These are phyloP conservation scores for Dactylellina parvicollis DNA, from an alignment of 2,329 filamentous ascomycete species.

Conservation along the genomic window DNA sequence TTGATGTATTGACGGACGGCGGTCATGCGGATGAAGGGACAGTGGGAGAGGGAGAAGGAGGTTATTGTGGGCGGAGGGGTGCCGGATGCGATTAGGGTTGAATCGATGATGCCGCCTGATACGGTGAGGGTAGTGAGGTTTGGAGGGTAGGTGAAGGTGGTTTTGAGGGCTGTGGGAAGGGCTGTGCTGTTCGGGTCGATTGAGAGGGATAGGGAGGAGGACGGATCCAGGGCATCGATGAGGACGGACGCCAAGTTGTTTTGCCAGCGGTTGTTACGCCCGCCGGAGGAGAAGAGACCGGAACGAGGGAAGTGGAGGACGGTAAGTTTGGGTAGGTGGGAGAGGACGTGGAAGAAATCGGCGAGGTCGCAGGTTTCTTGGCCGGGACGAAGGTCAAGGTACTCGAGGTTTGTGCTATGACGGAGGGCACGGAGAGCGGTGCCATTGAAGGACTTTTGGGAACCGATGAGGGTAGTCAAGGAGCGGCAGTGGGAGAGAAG, in stretches of 20 bases:
- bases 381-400: conserved; percentile 57
- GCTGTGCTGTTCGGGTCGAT: conserved; percentile 7
- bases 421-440: conserved; percentile 37
- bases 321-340: conserved; percentile 54
- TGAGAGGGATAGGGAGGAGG: neutral
- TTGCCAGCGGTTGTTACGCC: conserved; percentile 15
- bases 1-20: conserved; percentile 54
- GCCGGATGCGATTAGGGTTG: conserved; percentile 55
- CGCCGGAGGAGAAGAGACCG: conserved; percentile 22
- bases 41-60: conserved; percentile 56
- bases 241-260: conserved; percentile 53
- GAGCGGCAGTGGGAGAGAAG: conserved; percentile 56
- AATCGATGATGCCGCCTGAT: conserved; percentile 55
- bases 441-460: conserved; percentile 45
- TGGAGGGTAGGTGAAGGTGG: conserved; percentile 53
- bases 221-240: neutral
- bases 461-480: conserved; percentile 33
- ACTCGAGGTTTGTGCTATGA: conserved; percentile 34
- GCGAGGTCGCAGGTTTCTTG: conserved; percentile 55
- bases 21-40: conserved; percentile 55
- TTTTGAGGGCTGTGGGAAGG: conserved; percentile 38
- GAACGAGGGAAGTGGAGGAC: conserved; percentile 56
- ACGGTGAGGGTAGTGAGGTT: conserved; percentile 55
- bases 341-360: conserved; percentile 55
- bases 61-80: conserved; percentile 54